Evolutionary conservation across 2,329 filamentous ascomycete species (phyloP).

Genomic region (Claviceps citrina): DNA sequence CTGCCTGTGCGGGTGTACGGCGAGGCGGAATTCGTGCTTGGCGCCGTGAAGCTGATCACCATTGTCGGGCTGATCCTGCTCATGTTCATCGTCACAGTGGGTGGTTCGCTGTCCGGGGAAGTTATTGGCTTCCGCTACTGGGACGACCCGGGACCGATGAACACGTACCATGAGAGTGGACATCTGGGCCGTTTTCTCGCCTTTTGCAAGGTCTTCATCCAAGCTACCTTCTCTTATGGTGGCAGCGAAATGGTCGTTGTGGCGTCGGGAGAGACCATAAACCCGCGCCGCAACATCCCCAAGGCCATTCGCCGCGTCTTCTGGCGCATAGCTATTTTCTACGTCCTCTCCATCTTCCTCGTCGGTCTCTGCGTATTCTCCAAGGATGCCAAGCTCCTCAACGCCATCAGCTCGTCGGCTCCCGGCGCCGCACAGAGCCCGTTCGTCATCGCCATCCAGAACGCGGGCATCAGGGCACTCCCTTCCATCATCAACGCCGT

Average conservation of each 20-base stretch:
- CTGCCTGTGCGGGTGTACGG: not conserved
- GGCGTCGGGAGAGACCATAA: conserved; percentile 4
- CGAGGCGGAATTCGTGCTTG: not conserved
- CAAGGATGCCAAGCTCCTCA: not conserved
- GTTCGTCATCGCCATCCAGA: conserved; percentile 40
- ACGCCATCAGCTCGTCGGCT: not conserved
- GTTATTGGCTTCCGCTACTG: not conserved
- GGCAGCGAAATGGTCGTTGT: not conserved
- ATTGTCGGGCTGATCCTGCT: not conserved
- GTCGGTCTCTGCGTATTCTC: conserved; percentile 15
- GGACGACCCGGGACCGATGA: not conserved
- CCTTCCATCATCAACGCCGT: conserved; percentile 40
- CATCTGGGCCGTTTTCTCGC: too few relatives aligned
- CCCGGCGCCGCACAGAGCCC: conserved; percentile 32
- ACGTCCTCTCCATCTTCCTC: conserved; percentile 22
- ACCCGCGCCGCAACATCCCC: conserved; percentile 21
- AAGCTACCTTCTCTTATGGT: not conserved
- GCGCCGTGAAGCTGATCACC: not conserved
- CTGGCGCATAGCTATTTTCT: conserved; percentile 23
- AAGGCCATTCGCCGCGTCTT: conserved; percentile 19
- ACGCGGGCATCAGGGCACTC: conserved; percentile 30
- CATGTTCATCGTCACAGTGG: not conserved
- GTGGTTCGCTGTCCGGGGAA: not conserved
- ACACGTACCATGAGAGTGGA: too few relatives aligned
- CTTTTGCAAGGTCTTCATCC: not conserved